phyloP scores from a whole-genome alignment of 768 basidiomycete species.

The Boletus pseudopeckii region DNA sequence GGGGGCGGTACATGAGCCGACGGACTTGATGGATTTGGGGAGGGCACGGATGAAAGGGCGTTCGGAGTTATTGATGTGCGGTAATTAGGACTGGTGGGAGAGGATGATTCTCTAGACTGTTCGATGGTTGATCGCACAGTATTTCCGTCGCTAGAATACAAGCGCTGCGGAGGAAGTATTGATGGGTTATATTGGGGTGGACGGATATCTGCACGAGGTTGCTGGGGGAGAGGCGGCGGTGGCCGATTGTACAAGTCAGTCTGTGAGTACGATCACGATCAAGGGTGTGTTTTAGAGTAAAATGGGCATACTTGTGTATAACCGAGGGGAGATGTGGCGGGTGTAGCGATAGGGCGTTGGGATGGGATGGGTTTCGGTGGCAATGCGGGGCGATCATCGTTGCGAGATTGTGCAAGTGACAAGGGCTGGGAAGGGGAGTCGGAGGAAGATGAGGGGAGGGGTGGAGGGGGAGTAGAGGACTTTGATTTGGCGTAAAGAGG shows the following conservation, averaged over 20 bases:
- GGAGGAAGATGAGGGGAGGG: constrained; percentile 19
- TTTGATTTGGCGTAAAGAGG: constrained; percentile 87
- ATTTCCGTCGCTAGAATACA: constrained; percentile 18
- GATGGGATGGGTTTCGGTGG: constrained; percentile 37
- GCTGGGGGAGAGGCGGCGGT: constrained; percentile 34
- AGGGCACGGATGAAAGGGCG: constrained; percentile 25
- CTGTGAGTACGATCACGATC: constrained; percentile 12
- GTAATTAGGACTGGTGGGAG: constrained; percentile 28
- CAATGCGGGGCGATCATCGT: constrained; percentile 35
- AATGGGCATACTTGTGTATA: constrained; percentile 22
- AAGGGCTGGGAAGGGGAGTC: constrained; percentile 16
- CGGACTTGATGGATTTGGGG: constrained; percentile 28
- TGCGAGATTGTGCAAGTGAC: constrained; percentile 15
- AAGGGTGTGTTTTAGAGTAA: not conserved
- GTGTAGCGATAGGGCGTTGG: constrained; percentile 14
- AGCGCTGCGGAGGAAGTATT: constrained; percentile 13
- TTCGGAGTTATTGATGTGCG: constrained; percentile 26
- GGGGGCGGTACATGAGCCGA: constrained; percentile 19
- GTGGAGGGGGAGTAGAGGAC: constrained; percentile 21
- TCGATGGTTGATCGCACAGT: constrained; percentile 17
- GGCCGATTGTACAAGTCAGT: constrained; percentile 32
- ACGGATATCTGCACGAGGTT: constrained; percentile 17
- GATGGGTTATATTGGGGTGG: constrained; percentile 30
- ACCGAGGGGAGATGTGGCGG: constrained; percentile 3
- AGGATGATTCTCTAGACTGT: constrained; percentile 18